phyloP scores from a whole-genome alignment of 2,329 filamentous ascomycete species.

The Ophiostoma himal-ulmi region DNA sequence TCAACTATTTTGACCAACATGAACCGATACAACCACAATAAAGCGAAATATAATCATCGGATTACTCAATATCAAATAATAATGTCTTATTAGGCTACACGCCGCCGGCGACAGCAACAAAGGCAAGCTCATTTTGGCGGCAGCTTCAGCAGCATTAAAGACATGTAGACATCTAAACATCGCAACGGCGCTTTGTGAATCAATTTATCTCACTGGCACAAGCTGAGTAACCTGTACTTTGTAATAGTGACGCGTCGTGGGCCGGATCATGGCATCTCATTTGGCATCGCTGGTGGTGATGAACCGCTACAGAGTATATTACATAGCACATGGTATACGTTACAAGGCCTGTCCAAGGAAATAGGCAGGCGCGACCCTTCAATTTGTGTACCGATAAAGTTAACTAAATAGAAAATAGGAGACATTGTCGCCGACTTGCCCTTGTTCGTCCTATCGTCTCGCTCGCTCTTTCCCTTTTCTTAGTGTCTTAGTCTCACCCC shows the following conservation, averaged over 20 bases:
- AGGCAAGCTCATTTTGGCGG: neutral
- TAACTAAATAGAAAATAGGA: slow-evolving; percentile 5
- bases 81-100: slow-evolving; percentile 2
- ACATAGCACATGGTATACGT: neutral
- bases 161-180: neutral
- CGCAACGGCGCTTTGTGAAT: neutral
- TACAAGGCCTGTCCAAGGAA: neutral
- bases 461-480: neutral
- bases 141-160: neutral
- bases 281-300: neutral
- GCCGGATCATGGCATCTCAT: neutral
- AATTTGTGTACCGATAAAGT: neutral
- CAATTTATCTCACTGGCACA: neutral
- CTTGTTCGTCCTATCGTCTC: slow-evolving; percentile 5
- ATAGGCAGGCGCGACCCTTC: neutral
- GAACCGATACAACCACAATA: neutral
- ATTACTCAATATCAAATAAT: neutral
- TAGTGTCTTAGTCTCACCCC: neutral
- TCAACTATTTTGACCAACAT: neutral
- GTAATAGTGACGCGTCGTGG: neutral
- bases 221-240: neutral
- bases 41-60: neutral
- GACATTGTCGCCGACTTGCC: neutral
- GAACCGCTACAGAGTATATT: no score
- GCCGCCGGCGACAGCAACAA: neutral